Evolutionary conservation across 192 early-diverging fungal species (phyloP), one percentile per base, ranked within the genome.

Genomic region (Podila minutissima): DNA sequence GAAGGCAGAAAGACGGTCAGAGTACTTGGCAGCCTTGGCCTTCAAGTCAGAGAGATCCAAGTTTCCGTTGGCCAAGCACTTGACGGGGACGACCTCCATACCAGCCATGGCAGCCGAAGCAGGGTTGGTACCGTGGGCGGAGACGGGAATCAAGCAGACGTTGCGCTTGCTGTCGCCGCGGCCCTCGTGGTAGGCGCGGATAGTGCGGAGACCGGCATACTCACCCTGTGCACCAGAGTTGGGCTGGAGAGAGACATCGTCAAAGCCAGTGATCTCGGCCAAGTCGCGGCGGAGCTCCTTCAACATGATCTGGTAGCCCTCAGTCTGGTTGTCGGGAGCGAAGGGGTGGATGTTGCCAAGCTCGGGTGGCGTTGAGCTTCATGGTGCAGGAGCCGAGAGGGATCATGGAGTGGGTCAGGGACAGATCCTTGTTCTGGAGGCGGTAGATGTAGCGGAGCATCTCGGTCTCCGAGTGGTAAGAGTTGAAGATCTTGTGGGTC

Each of bases 181-280:
- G 41, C 95, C 91, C 24, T 89, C 84, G 72, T 97, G 95, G 88
- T 95, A 98, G n/a, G 97, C 95, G 66, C 91, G 92, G 82, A 99
- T 99, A 46, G 90, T 89, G 55, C 97, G 94, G 46, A 99, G 92
- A 75, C 98, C 98, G 57, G 98, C 92, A 86, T 97, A 99, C 86
- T 99, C 98, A 77, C 98, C 98, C 86, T 99, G 98, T 19, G 98
- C 98, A 48, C 98, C 98, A 74, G 93, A 95, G 92, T 99, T 99
- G 81, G 98, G 98, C 89, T 99, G 98, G 59, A 99, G 89, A 4
- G 93, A 96, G 57, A 96, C 91, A 73, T 89, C 90, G 73, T 95
- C 96, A 77, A 98, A 98, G 28, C 98, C 98, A 17, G 98, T 99
- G 67, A 96, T 95, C 69, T 94, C 89, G 2, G 90, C 88, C 69